A percentile compares a stretch with the other conserved stretches of the same genome.
These are phyloP conservation scores for Lolium multiflorum DNA, from an alignment of 176 grass and related monocot genomes.

Conservation along the genomic window DNA sequence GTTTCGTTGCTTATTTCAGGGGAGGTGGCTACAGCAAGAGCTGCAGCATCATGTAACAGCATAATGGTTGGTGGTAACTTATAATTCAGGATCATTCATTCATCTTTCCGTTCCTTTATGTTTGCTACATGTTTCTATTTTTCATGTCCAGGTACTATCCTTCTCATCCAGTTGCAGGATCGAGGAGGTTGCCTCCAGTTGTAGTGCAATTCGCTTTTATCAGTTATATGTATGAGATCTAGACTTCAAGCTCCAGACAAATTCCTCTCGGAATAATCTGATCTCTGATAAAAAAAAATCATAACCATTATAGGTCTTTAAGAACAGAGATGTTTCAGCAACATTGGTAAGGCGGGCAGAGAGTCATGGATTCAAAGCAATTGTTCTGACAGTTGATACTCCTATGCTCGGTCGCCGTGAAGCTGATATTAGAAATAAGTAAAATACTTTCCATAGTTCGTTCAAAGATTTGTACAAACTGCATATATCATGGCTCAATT, in stretches of 20 bases:
- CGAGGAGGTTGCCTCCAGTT: conserved; percentile 85
- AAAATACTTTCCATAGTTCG: neutral
- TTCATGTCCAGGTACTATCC: conserved; percentile 68
- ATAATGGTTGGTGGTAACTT: conserved; percentile 74
- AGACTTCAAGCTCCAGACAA: neutral
- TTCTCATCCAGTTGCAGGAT: conserved; percentile 69
- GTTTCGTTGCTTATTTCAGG: conserved; percentile 56
- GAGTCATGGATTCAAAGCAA: conserved; percentile 76
- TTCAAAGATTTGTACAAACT: neutral
- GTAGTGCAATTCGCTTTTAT: conserved; percentile 76
- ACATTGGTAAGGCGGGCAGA: conserved; percentile 71
- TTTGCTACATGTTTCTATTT: conserved; percentile 30
- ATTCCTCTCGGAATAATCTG: neutral
- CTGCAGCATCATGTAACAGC: conserved; percentile 80
- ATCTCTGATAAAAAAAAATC: neutral
- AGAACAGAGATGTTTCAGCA: conserved; percentile 72
- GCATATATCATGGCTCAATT: neutral
- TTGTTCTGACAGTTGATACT: conserved; percentile 92
- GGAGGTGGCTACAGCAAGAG: conserved; percentile 85
- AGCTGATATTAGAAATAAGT: conserved; percentile 92
- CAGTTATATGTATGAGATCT: conserved; percentile 84
- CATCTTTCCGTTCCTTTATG: neutral
- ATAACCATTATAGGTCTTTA: conserved; percentile 58
- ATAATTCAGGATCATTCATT: neutral
- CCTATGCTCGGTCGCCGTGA: conserved; percentile 79